Evolutionary conservation across 2,329 filamentous ascomycete genomes (phyloP).

Genomic region (Annulohypoxylon truncatum): DNA sequence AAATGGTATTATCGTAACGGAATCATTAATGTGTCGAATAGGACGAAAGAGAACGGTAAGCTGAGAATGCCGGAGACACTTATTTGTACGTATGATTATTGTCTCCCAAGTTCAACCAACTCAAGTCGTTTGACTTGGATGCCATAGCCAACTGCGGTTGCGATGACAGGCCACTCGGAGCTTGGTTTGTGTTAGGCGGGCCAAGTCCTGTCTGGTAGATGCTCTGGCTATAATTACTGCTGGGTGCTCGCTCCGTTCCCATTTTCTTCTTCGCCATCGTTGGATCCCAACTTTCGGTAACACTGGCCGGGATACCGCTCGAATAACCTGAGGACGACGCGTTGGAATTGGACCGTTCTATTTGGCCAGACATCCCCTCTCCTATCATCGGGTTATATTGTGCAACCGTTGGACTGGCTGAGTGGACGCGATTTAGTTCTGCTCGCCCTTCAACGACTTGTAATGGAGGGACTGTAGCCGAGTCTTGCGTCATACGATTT

Average conservation of each 20-base stretch:
- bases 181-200: constrained; percentile 45
- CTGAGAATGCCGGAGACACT: constrained; percentile 3
- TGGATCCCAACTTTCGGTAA: constrained; percentile 67
- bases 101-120: constrained; percentile 80
- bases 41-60: constrained; percentile 14
- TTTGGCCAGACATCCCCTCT: constrained; percentile 70
- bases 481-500: constrained; percentile 69
- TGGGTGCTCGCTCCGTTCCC: constrained; percentile 62
- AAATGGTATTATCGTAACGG: constrained; percentile 42
- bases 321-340: constrained; percentile 68
- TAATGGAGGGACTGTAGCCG: constrained; percentile 76
- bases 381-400: constrained; percentile 65
- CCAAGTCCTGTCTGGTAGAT: constrained; percentile 58
- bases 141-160: constrained; percentile 65
- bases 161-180: constrained; percentile 55
- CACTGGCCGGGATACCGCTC: constrained; percentile 73
- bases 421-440: constrained; percentile 73
- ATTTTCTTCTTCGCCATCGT: constrained; percentile 59
- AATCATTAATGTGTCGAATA: constrained; percentile 34
- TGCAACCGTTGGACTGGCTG: constrained; percentile 76
- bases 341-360: constrained; percentile 67
- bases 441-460: constrained; percentile 70
- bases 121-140: constrained; percentile 74
- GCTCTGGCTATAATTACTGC: constrained; percentile 62
- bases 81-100: constrained; percentile 40